These are phyloP conservation scores for Epichloe typhina DNA, from an alignment of 2,329 filamentous ascomycete species.

Conservation along the genomic window DNA sequence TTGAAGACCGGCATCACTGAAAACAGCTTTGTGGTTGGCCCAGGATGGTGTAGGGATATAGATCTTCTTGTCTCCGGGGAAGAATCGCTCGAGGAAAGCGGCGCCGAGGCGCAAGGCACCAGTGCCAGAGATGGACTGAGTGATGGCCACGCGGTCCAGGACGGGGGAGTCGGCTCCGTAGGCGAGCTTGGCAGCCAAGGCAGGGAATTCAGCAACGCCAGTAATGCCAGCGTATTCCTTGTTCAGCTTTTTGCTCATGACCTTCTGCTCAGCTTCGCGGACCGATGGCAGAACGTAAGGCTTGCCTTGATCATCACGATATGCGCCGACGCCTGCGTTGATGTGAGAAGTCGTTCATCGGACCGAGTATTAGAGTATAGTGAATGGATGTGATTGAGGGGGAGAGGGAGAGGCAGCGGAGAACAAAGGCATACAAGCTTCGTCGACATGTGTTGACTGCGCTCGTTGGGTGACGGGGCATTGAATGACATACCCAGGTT, in stretches of 20 bases:
- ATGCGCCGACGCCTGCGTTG: conserved; percentile 75
- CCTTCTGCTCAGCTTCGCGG: conserved; percentile 73
- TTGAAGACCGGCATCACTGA: conserved; percentile 80
- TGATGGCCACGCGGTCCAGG: conserved; percentile 74
- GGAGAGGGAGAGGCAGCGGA: neutral
- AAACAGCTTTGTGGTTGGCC: conserved; percentile 97
- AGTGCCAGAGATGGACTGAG: conserved; percentile 95
- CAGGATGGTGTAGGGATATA: conserved; percentile 94
- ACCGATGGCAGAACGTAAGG: conserved; percentile 96
- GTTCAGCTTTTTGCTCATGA: conserved; percentile 66
- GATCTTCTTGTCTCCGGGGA: conserved; percentile 82
- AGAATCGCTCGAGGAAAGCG: conserved; percentile 86
- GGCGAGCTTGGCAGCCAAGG: conserved; percentile 78
- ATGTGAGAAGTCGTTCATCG: conserved; percentile 8
- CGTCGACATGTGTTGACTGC: neutral
- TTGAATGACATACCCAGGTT: conserved; percentile 58
- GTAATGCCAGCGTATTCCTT: conserved; percentile 99
- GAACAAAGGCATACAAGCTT: neutral
- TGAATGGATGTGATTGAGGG: neutral
- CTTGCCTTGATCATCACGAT: conserved; percentile 96
- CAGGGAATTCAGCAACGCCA: conserved; percentile 86
- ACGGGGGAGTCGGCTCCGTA: conserved; percentile 75
- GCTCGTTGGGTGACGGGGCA: neutral
- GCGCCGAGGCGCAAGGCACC: conserved; percentile 90
- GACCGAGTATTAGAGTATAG: conserved; percentile 6